Base-by-base conservation (phyloP, 1,284 basidiomycete genomes). In the Mrakiaceae sp. region DNA sequence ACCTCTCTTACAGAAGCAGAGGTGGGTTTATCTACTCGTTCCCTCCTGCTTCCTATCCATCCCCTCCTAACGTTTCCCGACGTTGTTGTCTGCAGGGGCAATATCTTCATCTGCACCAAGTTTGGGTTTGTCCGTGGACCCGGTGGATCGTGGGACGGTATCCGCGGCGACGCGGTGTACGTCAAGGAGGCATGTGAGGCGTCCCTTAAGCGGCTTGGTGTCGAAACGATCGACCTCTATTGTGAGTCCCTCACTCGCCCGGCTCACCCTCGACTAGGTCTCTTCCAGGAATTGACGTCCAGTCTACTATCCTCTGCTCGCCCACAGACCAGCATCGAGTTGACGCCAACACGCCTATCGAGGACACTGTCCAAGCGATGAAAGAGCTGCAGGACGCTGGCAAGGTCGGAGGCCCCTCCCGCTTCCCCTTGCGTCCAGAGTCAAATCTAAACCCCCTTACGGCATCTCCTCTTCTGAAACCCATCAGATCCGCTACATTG, bases 201-300 rank as follows among this genome's bases (percentile, higher is more conserved):
- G 63, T 79, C 79, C 6, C 69, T 80, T 44, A 70, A 74, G 67
- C 72, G 72, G n/a, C 75, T 83, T 4, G 78, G 79, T 0, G 72
- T 78, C 5, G 79, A 81, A 16, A 69, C 71, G 5, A 75, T 83
- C 57, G 81, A 82, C 62, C 69, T 82, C 8, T 81, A 75, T 68
- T 82, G 82, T 66, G 75, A 70, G 67, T 76, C 75, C 48, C 8
- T 2, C 16, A 11, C 46, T 16, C 46, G 40, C 61, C 44, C 39
- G 53, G 46, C 39, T 14, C 46, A 47, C 46, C 39, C 5, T 46
- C 53, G 16, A n/a, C 27, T 43, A 56, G 52, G 11, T 40, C 51
- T 49, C 62, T 39, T 58, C 46, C 27, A 27, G 27, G 27, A 27
- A 27, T 2, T 27, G 27, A 27, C 27, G 27, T 27, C 27, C 27